A percentile compares a stretch with the other conserved stretches of the same genome.
These are phyloP conservation scores for Aquilaria yunnanensis DNA, from an alignment of 345 rosid genomes.

Conservation along the genomic window DNA sequence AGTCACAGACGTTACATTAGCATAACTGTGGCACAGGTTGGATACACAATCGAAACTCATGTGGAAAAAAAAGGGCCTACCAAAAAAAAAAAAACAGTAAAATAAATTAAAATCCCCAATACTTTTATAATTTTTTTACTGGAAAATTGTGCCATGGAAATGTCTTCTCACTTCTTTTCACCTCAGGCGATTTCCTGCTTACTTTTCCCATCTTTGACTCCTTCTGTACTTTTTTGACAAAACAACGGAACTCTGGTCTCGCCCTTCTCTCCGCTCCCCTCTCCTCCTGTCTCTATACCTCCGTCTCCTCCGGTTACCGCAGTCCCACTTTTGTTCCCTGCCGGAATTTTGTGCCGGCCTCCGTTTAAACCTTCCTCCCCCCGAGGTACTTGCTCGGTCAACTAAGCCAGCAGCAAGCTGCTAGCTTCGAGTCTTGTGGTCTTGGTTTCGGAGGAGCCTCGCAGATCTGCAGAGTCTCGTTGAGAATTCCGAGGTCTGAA, in stretches of 20 bases:
- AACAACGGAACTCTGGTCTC: constrained; percentile 7
- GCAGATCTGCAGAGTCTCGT: constrained; percentile 23
- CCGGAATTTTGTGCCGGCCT: background rate
- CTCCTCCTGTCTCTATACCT: constrained; percentile 16
- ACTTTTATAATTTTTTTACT: background rate
- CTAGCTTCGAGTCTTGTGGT: constrained; percentile 11
- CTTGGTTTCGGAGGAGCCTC: constrained; percentile 11
- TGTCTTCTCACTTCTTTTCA: constrained; percentile 23
- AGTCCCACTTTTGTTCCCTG: background rate
- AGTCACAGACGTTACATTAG: background rate
- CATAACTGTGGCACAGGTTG: background rate
- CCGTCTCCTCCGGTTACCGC: constrained; percentile 7
- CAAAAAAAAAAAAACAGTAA: background rate
- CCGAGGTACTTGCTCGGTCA: too few species aligned
- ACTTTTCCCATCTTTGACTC: constrained; percentile 31
- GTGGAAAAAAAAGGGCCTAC: background rate
- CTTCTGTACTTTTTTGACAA: constrained; percentile 14
- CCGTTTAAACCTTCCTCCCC: background rate
- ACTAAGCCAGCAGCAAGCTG: constrained; percentile 1
- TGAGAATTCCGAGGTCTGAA: constrained; percentile 7
- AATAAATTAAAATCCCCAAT: background rate
- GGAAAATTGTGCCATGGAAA: constrained; percentile 25
- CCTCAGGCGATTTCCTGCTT: constrained; percentile 22
- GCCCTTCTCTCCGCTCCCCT: constrained; percentile 24
- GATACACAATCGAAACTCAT: background rate